Conservation (phyloP, 805 yeast species). For the Phaffomyces thermotolerans region DNA sequence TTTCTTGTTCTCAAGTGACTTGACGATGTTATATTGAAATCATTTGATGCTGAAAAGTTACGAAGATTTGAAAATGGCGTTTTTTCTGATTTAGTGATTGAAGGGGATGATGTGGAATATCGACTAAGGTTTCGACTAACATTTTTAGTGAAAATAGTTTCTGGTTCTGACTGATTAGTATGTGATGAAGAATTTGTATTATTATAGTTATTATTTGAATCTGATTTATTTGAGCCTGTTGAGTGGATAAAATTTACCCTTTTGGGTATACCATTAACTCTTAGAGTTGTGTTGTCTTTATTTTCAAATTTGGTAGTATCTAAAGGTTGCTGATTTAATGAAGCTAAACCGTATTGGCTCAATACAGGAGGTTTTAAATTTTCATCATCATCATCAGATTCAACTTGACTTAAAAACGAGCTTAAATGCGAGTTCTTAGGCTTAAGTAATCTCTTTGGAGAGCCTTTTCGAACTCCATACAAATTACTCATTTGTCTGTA, state of each 20-base stretch:
- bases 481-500: background rate
- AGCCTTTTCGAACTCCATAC: background rate
- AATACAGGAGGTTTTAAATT: conserved; percentile 53
- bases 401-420: conserved; percentile 11
- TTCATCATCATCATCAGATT: conserved; percentile 36
- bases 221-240: conserved; percentile 9
- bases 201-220: conserved; percentile 13
- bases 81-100: conserved; percentile 22
- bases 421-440: conserved; percentile 2
- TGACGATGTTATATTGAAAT: too few relatives aligned
- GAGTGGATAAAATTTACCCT: conserved; percentile 20
- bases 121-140: too few relatives aligned
- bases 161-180: conserved; percentile 13
- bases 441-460: background rate
- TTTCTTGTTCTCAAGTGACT: too few relatives aligned
- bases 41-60: too few relatives aligned
- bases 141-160: conserved; percentile 10
- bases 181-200: conserved; percentile 17
- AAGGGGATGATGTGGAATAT: too few relatives aligned
- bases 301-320: conserved; percentile 6
- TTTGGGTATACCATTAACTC: conserved; percentile 10
- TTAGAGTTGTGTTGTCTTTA: conserved; percentile 5
- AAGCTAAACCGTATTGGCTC: conserved; percentile 50
- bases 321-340: conserved; percentile 29
- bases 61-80: too few relatives aligned